Conservation (phyloP, 192 early-diverging fungal species). For the Anaeromyces robustus region DNA sequence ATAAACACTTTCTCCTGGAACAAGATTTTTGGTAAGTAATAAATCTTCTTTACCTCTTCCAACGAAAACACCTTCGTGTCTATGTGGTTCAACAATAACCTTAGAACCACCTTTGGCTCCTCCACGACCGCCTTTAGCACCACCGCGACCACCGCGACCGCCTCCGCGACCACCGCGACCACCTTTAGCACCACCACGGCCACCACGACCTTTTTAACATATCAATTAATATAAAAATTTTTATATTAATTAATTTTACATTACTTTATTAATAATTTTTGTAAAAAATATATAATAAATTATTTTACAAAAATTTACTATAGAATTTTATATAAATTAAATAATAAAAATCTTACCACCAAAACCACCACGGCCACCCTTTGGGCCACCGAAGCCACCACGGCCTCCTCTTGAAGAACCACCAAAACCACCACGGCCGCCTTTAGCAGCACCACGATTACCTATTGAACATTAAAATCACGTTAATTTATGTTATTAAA, state of each 20-base stretch:
- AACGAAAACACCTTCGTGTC: conserved; percentile 90
- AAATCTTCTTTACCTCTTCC: conserved; percentile 93
- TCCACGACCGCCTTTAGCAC: conserved; percentile 42
- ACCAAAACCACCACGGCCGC: background rate
- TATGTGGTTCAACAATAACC: conserved; percentile 92
- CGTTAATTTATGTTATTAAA: no score
- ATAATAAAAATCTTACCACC: conserved; percentile 3
- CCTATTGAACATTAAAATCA: background rate
- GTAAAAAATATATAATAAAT: no score
- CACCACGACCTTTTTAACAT: conserved; percentile 8
- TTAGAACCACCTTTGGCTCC: conserved; percentile 82
- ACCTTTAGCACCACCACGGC: conserved; percentile 30
- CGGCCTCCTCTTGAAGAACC: background rate
- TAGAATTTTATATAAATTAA: no score
- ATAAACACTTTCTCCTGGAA: conserved; percentile 91
- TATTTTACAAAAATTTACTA: no score
- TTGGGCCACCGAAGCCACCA: background rate
- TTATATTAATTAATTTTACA: background rate
- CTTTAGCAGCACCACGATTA: background rate
- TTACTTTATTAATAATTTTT: no score
- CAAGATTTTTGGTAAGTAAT: conserved; percentile 95
- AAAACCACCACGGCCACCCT: conserved; percentile 24
- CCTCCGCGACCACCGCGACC: conserved; percentile 40
- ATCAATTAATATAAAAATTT: background rate
- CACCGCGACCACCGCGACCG: conserved; percentile 29